Conservation (phyloP, 352 stramenopile species). For the Aphanomyces stellatus region DNA sequence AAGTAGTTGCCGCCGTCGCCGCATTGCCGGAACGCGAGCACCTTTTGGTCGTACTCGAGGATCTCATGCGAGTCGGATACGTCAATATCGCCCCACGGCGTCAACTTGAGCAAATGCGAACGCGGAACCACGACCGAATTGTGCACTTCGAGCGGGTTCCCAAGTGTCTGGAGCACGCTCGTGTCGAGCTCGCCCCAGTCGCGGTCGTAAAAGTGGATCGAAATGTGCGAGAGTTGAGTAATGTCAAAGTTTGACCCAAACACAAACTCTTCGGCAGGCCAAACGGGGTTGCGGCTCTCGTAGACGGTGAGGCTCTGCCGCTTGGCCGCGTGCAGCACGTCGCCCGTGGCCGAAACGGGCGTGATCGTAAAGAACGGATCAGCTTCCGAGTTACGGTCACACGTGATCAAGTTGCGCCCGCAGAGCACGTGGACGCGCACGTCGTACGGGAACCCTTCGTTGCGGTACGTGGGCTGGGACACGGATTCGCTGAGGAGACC, state of each 20-base stretch:
- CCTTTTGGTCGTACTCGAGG: slow-evolving; percentile 47
- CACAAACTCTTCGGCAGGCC: slow-evolving; percentile 53
- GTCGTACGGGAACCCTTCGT: slow-evolving; percentile 19
- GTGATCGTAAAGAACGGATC: slow-evolving; percentile 61
- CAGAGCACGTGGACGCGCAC: slow-evolving; percentile 9
- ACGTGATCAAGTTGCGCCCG: slow-evolving; percentile 13
- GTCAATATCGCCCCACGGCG: slow-evolving; percentile 36
- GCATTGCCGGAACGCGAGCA: slow-evolving; percentile 54
- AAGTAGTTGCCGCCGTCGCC: slow-evolving; percentile 47
- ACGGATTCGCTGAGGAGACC: slow-evolving; percentile 42
- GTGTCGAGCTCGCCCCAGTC: slow-evolving; percentile 35
- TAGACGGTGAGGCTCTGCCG: slow-evolving; percentile 66
- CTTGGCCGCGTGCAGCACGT: slow-evolving; percentile 32
- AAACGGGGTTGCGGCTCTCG: slow-evolving; percentile 42
- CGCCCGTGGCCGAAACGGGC: slow-evolving; percentile 37
- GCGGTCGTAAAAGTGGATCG: slow-evolving; percentile 57
- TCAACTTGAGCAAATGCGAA: slow-evolving; percentile 45
- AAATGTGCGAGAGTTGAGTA: slow-evolving; percentile 45
- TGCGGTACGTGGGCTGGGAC: not conserved
- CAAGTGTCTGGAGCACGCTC: slow-evolving; percentile 27
- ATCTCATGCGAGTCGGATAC: slow-evolving; percentile 37
- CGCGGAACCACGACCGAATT: slow-evolving; percentile 33
- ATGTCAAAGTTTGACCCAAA: slow-evolving; percentile 50
- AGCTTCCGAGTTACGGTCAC: slow-evolving; percentile 13
- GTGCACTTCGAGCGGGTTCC: slow-evolving; percentile 29